A percentile compares a stretch with the other conserved stretches of the same genome.
Conservation (phyloP, 495 filamentous ascomycete genomes). For the Polyplosphaeria fusca region DNA sequence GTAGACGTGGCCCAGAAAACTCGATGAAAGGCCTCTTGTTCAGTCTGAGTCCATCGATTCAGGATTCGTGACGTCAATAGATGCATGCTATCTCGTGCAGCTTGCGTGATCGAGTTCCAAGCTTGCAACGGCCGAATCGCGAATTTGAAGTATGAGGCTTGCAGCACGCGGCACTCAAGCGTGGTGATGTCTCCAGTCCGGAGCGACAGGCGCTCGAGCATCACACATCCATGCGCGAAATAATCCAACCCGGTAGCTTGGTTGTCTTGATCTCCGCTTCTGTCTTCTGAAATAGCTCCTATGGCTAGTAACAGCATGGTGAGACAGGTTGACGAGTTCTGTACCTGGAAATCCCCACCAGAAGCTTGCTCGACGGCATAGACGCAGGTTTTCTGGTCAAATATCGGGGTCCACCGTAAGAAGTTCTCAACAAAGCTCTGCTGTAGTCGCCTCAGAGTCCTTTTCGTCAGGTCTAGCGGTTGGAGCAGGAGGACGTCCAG, state of each 20-base stretch:
- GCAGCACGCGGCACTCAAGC: slow-evolving; percentile 22
- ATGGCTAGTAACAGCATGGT: slow-evolving; percentile 19
- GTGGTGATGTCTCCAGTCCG: slow-evolving; percentile 13
- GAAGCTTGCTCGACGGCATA: slow-evolving; percentile 8
- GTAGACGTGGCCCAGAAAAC: slow-evolving; percentile 26
- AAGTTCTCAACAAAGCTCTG: slow-evolving; percentile 29
- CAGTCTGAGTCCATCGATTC: slow-evolving; percentile 7
- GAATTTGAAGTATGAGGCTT: slow-evolving; percentile 26
- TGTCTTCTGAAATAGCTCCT: slow-evolving; percentile 23
- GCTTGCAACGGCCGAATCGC: slow-evolving; percentile 12
- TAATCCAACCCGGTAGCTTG: slow-evolving; percentile 22
- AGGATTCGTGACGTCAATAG: slow-evolving; percentile 11
- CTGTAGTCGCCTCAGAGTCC: slow-evolving; percentile 21
- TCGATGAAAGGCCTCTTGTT: slow-evolving; percentile 23
- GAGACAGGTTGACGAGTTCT: slow-evolving; percentile 12
- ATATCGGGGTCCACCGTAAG: slow-evolving; percentile 25
- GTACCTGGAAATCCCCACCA: slow-evolving; percentile 1
- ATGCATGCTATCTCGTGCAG: slow-evolving; percentile 26
- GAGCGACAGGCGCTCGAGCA: slow-evolving; percentile 20
- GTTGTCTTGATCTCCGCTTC: slow-evolving; percentile 10
- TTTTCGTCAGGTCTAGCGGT: slow-evolving; percentile 9
- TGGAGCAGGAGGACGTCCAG: slow-evolving; percentile 12
- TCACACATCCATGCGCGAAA: slow-evolving; percentile 18
- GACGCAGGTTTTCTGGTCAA: slow-evolving; percentile 14
- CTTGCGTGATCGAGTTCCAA: slow-evolving; percentile 25